Conservation (phyloP, 192 early-diverging fungal genomes). For the Coemansia reversa region DNA sequence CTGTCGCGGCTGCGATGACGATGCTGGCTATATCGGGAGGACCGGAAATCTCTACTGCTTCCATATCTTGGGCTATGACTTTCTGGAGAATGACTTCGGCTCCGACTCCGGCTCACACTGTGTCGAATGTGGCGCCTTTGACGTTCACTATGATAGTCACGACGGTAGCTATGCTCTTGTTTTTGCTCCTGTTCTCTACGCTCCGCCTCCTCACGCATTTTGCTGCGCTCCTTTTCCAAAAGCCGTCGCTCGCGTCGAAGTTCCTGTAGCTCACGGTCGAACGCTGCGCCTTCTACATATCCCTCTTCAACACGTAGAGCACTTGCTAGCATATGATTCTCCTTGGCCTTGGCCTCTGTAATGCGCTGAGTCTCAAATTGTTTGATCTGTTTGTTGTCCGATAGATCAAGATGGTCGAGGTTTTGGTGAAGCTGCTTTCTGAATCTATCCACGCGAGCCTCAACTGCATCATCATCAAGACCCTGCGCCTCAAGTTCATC, state of each 20-base stretch:
- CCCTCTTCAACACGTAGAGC: constrained; percentile 70
- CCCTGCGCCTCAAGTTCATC: constrained; percentile 77
- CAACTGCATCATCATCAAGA: constrained; percentile 65
- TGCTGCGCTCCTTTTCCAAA: constrained; percentile 28
- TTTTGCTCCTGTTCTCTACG: constrained; percentile 1
- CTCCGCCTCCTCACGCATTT: constrained; percentile 1
- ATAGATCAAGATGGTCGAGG: constrained; percentile 38
- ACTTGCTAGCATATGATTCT: constrained; percentile 62
- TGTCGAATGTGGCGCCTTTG: background rate
- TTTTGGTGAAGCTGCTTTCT: constrained; percentile 61
- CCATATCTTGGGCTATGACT: background rate
- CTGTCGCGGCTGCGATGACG: constrained; percentile 1
- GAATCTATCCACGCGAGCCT: constrained; percentile 60
- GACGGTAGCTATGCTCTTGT: constrained; percentile 1
- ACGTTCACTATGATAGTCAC: background rate
- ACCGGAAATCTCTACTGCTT: background rate
- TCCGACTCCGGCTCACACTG: background rate
- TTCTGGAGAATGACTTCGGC: background rate
- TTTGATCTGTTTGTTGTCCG: constrained; percentile 23
- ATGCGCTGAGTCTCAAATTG: constrained; percentile 70
- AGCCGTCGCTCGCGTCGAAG: constrained; percentile 38
- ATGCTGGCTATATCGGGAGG: background rate
- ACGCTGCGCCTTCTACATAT: constrained; percentile 74
- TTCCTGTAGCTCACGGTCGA: constrained; percentile 65
- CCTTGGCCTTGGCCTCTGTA: constrained; percentile 66